phyloP scores from a whole-genome alignment of 768 basidiomycete species.

The Cyclocybe cylindracea region DNA sequence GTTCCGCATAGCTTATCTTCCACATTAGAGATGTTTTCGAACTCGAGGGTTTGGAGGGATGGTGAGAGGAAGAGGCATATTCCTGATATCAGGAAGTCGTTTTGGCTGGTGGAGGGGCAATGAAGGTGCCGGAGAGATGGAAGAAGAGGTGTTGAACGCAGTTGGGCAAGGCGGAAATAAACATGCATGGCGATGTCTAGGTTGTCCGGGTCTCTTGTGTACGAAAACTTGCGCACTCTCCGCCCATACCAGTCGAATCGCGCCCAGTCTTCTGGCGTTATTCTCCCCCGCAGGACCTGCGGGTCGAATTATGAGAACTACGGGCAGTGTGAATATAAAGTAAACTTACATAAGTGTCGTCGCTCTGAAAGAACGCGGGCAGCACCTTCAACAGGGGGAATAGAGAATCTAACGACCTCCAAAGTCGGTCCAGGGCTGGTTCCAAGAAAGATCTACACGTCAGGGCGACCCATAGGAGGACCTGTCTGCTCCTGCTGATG shows the following conservation, averaged over 20 bases:
- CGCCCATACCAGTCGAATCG: constrained; percentile 33
- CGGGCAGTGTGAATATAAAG: background rate
- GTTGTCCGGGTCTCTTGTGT: constrained; percentile 27
- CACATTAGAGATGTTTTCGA: constrained; percentile 27
- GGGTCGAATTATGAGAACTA: background rate
- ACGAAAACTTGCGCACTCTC: constrained; percentile 28
- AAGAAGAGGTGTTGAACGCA: constrained; percentile 25
- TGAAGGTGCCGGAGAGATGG: constrained; percentile 27
- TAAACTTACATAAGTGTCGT: constrained; percentile 30
- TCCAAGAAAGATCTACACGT: constrained; percentile 31
- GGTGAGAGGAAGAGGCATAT: constrained; percentile 35
- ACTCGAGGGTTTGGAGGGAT: constrained; percentile 26
- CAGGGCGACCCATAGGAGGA: constrained; percentile 22
- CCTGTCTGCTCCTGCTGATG: constrained; percentile 12
- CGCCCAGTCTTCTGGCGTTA: constrained; percentile 26
- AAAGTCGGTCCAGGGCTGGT: constrained; percentile 32
- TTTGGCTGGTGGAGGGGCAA: constrained; percentile 28
- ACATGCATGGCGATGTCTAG: constrained; percentile 36
- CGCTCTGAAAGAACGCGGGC: constrained; percentile 27
- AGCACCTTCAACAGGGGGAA: constrained; percentile 33
- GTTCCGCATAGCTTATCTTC: constrained; percentile 35
- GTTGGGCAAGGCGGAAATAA: constrained; percentile 32
- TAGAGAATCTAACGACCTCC: constrained; percentile 31
- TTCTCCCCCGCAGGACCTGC: constrained; percentile 29
- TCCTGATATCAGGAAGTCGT: constrained; percentile 31